Percentiles rank a stretch among this genome's conserved stretches.
Evolutionary conservation across 352 stramenopile species (phyloP).

Genomic region (Phytophthora crassamura): DNA sequence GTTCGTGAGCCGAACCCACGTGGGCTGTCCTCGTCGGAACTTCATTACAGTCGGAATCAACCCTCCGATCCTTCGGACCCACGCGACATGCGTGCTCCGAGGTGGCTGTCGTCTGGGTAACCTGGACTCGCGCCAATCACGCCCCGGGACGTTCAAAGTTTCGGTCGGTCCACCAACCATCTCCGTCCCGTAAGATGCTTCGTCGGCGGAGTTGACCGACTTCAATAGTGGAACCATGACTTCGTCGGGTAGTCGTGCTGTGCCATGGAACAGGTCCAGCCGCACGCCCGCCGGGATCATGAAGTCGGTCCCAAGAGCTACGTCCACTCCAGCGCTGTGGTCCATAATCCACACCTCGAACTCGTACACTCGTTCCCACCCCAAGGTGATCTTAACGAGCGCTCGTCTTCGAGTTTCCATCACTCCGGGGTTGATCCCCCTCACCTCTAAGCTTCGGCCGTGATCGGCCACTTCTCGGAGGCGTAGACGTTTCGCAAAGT

Average conservation of each 20-base stretch:
- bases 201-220: too few relatives aligned
- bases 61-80: background rate
- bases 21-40: background rate
- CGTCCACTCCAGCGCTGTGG: background rate
- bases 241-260: constrained; percentile 4
- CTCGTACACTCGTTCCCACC: constrained; percentile 1
- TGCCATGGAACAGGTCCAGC: too few relatives aligned
- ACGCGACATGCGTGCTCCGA: background rate
- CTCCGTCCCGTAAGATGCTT: too few relatives aligned
- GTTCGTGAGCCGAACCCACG: too few relatives aligned
- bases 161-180: too few relatives aligned
- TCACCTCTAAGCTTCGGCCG: too few relatives aligned
- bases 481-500: too few relatives aligned
- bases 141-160: background rate
- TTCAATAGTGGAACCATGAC: constrained; percentile 2
- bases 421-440: too few relatives aligned
- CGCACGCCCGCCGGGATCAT: too few relatives aligned
- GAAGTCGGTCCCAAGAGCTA: constrained; percentile 11
- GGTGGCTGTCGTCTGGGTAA: background rate
- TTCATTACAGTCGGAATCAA: constrained; percentile 1
- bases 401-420: too few relatives aligned
- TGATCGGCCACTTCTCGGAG: too few relatives aligned
- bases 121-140: constrained; percentile 2
- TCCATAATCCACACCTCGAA: constrained; percentile 17
- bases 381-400: constrained; percentile 2